phyloP scores from a whole-genome alignment of 306 rosid genomes.

The Astragalus membranaceus region DNA sequence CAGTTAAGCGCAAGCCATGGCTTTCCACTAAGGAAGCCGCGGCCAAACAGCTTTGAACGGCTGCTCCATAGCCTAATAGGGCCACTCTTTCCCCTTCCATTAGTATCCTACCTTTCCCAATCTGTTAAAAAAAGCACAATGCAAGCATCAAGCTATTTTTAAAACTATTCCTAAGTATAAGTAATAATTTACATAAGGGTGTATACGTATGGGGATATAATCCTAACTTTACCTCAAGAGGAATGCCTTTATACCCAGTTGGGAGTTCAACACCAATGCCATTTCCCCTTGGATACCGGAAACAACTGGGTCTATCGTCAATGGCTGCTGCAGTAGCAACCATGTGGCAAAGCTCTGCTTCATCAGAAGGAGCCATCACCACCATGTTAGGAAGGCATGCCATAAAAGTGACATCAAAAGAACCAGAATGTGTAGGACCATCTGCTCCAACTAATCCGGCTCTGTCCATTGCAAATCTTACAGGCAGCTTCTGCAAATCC shows the following conservation, averaged over 20 bases:
- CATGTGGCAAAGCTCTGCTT: conserved; percentile 92
- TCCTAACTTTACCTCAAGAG: conserved; percentile 41
- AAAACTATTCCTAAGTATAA: not conserved
- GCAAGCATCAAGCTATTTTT: conserved; percentile 10
- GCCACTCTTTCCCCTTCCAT: conserved; percentile 95
- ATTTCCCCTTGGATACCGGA: conserved; percentile 91
- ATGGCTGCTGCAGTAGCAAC: conserved; percentile 95
- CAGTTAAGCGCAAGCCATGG: conserved; percentile 58
- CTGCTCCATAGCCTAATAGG: conserved; percentile 81
- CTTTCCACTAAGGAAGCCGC: conserved; percentile 53
- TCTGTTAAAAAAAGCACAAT: conserved; percentile 40
- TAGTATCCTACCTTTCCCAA: conserved; percentile 76
- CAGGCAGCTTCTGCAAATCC: conserved; percentile 88
- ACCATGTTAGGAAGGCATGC: conserved; percentile 99
- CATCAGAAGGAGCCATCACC: conserved; percentile 97
- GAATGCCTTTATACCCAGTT: conserved; percentile 73
- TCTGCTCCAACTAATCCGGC: conserved; percentile 98
- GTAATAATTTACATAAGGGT: not conserved
- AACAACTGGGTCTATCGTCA: conserved; percentile 89
- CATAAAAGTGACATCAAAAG: conserved; percentile 94
- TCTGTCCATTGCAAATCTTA: conserved; percentile 96
- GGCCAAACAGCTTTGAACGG: conserved; percentile 78
- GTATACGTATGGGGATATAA: not conserved
- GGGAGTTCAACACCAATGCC: conserved; percentile 79
- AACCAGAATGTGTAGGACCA: conserved; percentile 86